These are phyloP conservation scores for Phytophthora sp. DNA, from an alignment of 352 stramenopile species.

Conservation along the genomic window DNA sequence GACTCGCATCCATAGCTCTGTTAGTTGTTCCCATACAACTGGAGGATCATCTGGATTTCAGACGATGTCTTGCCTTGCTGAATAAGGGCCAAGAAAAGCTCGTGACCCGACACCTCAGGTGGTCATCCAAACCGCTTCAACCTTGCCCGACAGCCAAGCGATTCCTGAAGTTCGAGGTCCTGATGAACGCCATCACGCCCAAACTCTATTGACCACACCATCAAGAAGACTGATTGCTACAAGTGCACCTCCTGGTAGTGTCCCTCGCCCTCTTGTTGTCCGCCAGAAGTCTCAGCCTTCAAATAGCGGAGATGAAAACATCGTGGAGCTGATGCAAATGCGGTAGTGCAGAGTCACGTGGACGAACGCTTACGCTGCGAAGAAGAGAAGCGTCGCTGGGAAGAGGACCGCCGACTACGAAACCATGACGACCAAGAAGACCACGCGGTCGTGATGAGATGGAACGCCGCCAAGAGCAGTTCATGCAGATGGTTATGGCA, in stretches of 20 bases:
- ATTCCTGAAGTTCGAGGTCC: neutral
- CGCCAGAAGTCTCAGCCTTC: neutral
- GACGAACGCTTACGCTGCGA: neutral
- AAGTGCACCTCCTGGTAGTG: neutral
- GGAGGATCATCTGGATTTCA: no score
- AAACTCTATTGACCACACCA: no score
- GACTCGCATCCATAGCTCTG: no score
- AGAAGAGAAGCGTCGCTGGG: neutral
- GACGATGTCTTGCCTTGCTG: no score
- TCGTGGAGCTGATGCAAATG: constrained; percentile 14
- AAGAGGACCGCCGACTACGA: neutral
- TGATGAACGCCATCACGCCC: no score
- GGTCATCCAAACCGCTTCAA: no score
- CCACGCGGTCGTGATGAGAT: neutral
- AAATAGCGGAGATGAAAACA: neutral
- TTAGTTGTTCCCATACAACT: no score
- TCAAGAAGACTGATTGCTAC: no score
- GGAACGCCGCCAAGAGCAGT: neutral
- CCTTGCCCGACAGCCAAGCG: no score
- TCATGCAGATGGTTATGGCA: constrained; percentile 13
- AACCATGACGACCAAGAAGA: constrained; percentile 1
- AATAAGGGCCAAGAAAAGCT: no score
- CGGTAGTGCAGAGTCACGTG: neutral
- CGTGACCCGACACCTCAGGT: neutral
- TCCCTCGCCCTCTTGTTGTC: neutral